phyloP scores from a whole-genome alignment of 495 filamentous ascomycete genomes.

The Lineolata rhizophorae region DNA sequence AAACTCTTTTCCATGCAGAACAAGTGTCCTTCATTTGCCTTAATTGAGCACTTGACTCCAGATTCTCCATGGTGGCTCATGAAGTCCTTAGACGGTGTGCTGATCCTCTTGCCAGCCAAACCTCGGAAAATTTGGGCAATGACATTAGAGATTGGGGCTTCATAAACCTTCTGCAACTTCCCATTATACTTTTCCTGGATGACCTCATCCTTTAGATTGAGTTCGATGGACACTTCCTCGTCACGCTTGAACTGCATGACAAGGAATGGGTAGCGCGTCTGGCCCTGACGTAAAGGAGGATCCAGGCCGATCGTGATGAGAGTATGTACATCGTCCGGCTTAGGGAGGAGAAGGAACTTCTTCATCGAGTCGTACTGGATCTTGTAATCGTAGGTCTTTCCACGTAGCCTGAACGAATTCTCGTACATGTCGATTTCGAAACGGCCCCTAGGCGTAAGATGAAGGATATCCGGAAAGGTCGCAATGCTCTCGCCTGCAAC shows the following conservation, averaged over 20 bases:
- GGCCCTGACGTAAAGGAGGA: constrained; percentile 87
- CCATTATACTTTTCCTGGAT: constrained; percentile 72
- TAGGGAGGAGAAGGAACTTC: constrained; percentile 95
- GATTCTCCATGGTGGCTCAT: constrained; percentile 75
- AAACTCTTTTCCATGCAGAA: constrained; percentile 97
- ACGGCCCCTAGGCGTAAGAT: constrained; percentile 94
- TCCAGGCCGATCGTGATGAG: constrained; percentile 92
- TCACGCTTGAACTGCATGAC: constrained; percentile 99
- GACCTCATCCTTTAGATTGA: constrained; percentile 82
- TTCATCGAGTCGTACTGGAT: constrained; percentile 95
- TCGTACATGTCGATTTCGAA: constrained; percentile 99
- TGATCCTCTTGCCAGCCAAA: constrained; percentile 80
- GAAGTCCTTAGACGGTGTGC: constrained; percentile 85
- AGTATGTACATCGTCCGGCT: constrained; percentile 86
- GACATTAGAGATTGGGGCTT: constrained; percentile 74
- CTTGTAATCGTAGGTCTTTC: constrained; percentile 99
- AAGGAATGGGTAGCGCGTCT: constrained; percentile 94
- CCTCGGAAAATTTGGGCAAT: constrained; percentile 89
- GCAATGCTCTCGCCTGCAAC: constrained; percentile 94
- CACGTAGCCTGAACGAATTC: constrained; percentile 85
- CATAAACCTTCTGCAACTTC: constrained; percentile 71
- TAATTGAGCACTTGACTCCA: constrained; percentile 97
- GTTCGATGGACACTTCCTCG: constrained; percentile 86
- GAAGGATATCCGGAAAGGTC: constrained; percentile 89
- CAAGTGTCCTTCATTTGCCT: constrained; percentile 90